Evolutionary conservation across 148 eudicot species (phyloP), one percentile per base, ranked within the genome.

Genomic region (Fagopyrum esculentum): DNA sequence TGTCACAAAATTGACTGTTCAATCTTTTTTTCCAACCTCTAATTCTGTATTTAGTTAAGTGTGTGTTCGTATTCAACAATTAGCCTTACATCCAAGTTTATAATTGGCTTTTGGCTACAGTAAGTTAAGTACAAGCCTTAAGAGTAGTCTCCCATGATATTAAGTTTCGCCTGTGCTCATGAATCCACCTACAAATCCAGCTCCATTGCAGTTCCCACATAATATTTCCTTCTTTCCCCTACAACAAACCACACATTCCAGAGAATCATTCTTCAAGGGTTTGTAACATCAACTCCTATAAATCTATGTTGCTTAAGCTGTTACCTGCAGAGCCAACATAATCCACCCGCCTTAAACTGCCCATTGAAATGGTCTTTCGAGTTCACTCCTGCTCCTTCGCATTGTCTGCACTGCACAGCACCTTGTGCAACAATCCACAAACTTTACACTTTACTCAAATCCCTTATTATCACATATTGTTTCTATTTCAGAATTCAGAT

Each of bases 291-390:
- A 22, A 22, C 26, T 22, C 26, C 26, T 22, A 22, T 22, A 22
- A 22, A 22, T 22, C 26, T 22, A 22, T 22, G 26, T 22, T 22
- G 26, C 26, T 22, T 22, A 22, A 22, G 26, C 26, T 22, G 26
- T 22, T 81, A 89, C 89, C 90, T 80, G 87, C 87, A 89, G 43
- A 89, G 84, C 89, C 90, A 87, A 77, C 89, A 85, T 64, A 82
- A n/a, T 55, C 50, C 89, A 12, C 93, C 87, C 6, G 85, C 85
- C 75, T 88, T 86, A 49, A 84, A 85, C 80, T 80, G 84, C 57
- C 89, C 91, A 43, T 84, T 80, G 48, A 84, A 88, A 75, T 82
- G 86, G 78, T 85, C 89, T 70, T 84, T 76, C 16, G 86, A 71
- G 83, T 88, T 88, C 60, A 84, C 86, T 45, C 91, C 89, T 43